Percentiles rank a stretch among this genome's conserved stretches.
Conservation (phyloP, 2,329 filamentous ascomycete species). For the Tympanopsis confertula region DNA sequence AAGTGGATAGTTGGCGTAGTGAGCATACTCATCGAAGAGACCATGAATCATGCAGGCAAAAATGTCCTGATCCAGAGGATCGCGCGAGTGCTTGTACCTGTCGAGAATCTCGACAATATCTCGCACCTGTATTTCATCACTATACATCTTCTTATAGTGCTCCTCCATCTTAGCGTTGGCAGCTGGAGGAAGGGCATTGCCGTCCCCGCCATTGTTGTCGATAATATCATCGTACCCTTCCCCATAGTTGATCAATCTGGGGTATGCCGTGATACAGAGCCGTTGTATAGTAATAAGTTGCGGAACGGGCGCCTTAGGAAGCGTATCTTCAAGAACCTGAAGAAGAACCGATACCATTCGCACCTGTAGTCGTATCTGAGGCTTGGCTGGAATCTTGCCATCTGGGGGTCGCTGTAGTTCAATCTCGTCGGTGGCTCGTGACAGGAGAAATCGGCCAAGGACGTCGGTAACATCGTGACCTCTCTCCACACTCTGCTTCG, state of each 20-base stretch:
- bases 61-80: slow-evolving; percentile 78
- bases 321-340: slow-evolving; percentile 63
- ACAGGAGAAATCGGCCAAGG: slow-evolving; percentile 68
- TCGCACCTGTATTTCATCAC: slow-evolving; percentile 74
- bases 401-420: slow-evolving; percentile 53
- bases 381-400: slow-evolving; percentile 16
- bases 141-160: slow-evolving; percentile 96
- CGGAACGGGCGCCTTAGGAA: not conserved
- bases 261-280: slow-evolving; percentile 82
- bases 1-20: slow-evolving; percentile 87
- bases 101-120: slow-evolving; percentile 77
- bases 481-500: slow-evolving; percentile 57
- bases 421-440: slow-evolving; percentile 74
- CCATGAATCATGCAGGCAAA: slow-evolving; percentile 99
- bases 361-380: slow-evolving; percentile 54
- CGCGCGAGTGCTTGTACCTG: slow-evolving; percentile 76
- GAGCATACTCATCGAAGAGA: slow-evolving; percentile 90
- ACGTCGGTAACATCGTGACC: slow-evolving; percentile 57
- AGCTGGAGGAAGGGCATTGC: slow-evolving; percentile 68
- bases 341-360: slow-evolving; percentile 76
- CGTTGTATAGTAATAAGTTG: slow-evolving; percentile 67
- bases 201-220: slow-evolving; percentile 67
- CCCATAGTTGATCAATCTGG: slow-evolving; percentile 89
- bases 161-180: slow-evolving; percentile 92
- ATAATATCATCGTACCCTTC: slow-evolving; percentile 88